These are phyloP conservation scores for Verticillium albo-atrum DNA, from an alignment of 2,329 filamentous ascomycete species.

Conservation along the genomic window DNA sequence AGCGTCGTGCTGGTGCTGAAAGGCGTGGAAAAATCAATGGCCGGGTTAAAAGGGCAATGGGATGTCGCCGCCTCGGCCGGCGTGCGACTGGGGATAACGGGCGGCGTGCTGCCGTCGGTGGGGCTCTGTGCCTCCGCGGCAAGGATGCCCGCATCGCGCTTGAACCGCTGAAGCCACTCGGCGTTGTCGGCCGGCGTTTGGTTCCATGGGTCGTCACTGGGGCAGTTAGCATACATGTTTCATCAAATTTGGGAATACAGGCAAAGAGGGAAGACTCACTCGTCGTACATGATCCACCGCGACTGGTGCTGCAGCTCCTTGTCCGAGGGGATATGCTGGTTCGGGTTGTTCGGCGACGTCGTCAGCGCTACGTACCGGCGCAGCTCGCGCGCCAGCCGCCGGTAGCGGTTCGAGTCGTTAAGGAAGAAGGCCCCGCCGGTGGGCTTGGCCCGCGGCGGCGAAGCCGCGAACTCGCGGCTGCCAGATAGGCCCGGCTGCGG, in stretches of 20 bases:
- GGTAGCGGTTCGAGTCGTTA: slow-evolving; percentile 59
- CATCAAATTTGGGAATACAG: background rate
- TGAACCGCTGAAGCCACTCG: slow-evolving; percentile 61
- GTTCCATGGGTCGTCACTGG: slow-evolving; percentile 59
- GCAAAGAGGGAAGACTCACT: too few species aligned
- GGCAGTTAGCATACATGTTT: slow-evolving; percentile 11
- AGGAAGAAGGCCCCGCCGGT: slow-evolving; percentile 38
- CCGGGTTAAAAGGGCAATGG: background rate
- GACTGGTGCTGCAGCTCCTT: slow-evolving; percentile 60
- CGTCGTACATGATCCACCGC: slow-evolving; percentile 60
- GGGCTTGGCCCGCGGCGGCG: background rate
- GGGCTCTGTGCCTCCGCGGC: slow-evolving; percentile 48
- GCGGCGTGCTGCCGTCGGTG: slow-evolving; percentile 52
- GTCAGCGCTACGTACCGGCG: slow-evolving; percentile 45
- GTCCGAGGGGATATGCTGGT: slow-evolving; percentile 53
- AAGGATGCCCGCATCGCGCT: slow-evolving; percentile 51
- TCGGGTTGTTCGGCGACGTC: slow-evolving; percentile 58
- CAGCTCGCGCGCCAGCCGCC: slow-evolving; percentile 49
- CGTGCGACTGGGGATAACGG: slow-evolving; percentile 38
- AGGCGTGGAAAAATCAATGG: background rate
- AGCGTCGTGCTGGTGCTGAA: slow-evolving; percentile 13
- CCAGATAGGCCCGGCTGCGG: background rate
- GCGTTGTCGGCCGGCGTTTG: slow-evolving; percentile 59
- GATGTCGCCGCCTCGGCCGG: slow-evolving; percentile 2
- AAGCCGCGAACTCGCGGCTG: background rate